Percentiles rank a stretch among this genome's conserved stretches.
These are phyloP conservation scores for Mesembryanthemum crystallinum DNA, from an alignment of 148 eudicot genomes.

Conservation along the genomic window DNA sequence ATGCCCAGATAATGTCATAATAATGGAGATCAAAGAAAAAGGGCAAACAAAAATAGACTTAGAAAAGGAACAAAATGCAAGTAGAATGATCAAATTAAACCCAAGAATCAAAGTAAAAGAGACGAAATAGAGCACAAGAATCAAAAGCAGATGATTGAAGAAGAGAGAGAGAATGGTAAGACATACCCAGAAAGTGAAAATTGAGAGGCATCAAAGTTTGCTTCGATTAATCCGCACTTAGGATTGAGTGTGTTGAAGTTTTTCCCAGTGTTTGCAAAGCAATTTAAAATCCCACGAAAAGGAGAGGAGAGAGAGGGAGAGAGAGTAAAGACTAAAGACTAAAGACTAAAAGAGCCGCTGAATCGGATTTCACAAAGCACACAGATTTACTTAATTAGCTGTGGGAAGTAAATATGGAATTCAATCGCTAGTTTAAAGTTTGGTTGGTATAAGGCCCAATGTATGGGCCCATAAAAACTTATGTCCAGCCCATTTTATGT, in stretches of 20 bases:
- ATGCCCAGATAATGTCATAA: neutral
- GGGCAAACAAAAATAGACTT: neutral
- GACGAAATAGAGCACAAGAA: neutral
- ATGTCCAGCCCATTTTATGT: neutral
- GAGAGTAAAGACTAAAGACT: neutral
- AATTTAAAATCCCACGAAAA: too few relatives aligned
- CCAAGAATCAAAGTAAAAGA: neutral
- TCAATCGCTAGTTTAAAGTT: neutral
- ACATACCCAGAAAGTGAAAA: constrained; percentile 30
- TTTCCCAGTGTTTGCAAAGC: too few relatives aligned
- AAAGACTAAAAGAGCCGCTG: constrained; percentile 18
- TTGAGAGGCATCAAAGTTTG: neutral
- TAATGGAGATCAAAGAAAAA: neutral
- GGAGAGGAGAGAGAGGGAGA: neutral
- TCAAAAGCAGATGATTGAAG: neutral
- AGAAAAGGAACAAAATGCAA: neutral
- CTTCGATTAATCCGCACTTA: constrained; percentile 8
- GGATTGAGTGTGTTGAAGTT: neutral
- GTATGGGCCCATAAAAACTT: neutral
- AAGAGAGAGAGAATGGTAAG: neutral
- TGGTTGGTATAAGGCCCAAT: neutral
- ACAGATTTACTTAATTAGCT: constrained; percentile 8
- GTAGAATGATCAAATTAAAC: neutral
- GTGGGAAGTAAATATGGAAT: neutral
- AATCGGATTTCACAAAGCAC: constrained; percentile 14